phyloP scores from a whole-genome alignment of 192 early-diverging fungal species.

The Borealophlyctis nickersoniae region DNA sequence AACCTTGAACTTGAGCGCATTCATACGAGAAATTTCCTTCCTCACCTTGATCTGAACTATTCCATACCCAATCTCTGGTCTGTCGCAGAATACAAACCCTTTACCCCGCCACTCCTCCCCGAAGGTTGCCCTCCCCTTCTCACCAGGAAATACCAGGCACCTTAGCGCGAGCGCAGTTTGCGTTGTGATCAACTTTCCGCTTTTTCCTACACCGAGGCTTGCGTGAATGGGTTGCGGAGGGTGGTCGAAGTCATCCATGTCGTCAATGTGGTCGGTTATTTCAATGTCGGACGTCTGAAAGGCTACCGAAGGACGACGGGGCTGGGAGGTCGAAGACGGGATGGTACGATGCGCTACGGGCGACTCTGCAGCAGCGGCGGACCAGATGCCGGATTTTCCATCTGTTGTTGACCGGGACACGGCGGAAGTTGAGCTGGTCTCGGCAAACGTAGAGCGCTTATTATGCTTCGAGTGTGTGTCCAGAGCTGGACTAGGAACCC shows the following conservation, averaged over 20 bases:
- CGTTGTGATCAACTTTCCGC: neutral
- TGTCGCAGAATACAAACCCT: neutral
- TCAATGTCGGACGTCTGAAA: neutral
- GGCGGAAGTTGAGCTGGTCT: no score
- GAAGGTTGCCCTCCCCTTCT: neutral
- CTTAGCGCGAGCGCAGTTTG: neutral
- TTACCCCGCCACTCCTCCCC: neutral
- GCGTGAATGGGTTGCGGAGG: neutral
- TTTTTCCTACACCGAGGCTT: neutral
- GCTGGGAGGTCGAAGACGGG: no score
- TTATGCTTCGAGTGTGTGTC: no score
- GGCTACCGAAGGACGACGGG: neutral
- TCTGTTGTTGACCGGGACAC: no score
- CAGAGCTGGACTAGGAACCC: no score
- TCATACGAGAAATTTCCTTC: no score
- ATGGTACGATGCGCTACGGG: no score
- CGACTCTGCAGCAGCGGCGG: no score
- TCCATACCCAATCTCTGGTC: conserved; percentile 30
- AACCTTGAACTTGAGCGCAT: no score
- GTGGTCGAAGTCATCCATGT: neutral
- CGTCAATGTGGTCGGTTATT: neutral
- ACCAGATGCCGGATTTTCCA: no score
- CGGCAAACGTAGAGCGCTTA: no score
- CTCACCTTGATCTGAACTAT: conserved; percentile 46
- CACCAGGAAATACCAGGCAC: neutral